Evolutionary conservation across 352 stramenopile genomes (phyloP).

Genomic region (Pythium volutum): DNA sequence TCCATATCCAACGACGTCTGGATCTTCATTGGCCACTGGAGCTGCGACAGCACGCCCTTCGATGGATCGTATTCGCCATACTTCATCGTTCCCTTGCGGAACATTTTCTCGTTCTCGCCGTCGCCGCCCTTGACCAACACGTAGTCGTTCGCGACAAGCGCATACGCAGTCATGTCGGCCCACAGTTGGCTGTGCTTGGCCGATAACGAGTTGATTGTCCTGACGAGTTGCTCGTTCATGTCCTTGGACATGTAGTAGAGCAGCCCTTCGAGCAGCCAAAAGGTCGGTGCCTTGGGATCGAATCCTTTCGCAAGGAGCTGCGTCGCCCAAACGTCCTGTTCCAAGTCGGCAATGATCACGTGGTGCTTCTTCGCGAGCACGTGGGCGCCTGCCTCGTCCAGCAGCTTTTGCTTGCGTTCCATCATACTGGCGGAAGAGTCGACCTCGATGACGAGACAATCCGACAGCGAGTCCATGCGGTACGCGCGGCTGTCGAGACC

Average conservation of each 20-base stretch:
- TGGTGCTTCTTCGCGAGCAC: constrained; percentile 36
- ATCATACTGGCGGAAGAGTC: constrained; percentile 43
- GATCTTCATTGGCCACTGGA: constrained; percentile 45
- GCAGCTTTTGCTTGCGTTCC: constrained; percentile 39
- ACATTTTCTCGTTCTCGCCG: constrained; percentile 21
- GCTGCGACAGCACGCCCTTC: constrained; percentile 40
- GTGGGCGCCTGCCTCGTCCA: constrained; percentile 27
- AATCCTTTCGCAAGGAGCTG: constrained; percentile 38
- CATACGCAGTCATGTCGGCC: constrained; percentile 36
- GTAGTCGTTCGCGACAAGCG: constrained; percentile 17
- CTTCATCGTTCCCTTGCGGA: constrained; percentile 31
- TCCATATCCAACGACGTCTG: constrained; percentile 26
- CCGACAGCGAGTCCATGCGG: constrained; percentile 35
- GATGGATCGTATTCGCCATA: constrained; percentile 48
- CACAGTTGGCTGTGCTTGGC: constrained; percentile 45
- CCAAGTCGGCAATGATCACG: constrained; percentile 45
- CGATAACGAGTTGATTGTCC: constrained; percentile 51
- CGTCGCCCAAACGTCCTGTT: constrained; percentile 45
- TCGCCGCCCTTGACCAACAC: no score
- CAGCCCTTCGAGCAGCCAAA: constrained; percentile 53
- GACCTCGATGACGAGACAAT: constrained; percentile 46
- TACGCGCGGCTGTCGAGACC: constrained; percentile 54
- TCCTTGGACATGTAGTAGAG: constrained; percentile 42
- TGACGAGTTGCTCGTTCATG: constrained; percentile 43
- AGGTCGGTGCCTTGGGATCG: constrained; percentile 41